A percentile compares a stretch with the other conserved stretches of the same genome.
Conservation (phyloP, 2,329 filamentous ascomycete species). For the Fusarium transvaalense region DNA sequence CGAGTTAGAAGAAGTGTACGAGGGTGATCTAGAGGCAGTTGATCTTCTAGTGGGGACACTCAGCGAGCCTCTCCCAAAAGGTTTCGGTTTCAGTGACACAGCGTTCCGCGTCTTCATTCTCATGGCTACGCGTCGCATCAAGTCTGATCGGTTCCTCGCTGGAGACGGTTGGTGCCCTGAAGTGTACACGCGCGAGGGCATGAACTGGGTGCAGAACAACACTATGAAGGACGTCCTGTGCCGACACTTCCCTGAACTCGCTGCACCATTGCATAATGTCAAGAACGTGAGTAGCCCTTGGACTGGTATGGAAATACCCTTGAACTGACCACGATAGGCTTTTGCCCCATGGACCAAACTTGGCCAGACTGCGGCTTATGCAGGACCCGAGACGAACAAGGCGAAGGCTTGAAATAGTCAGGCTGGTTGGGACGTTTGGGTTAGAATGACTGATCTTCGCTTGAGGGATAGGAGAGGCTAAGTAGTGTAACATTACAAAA, state of each 20-base stretch:
- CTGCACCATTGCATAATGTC: conserved; percentile 11
- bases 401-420: background rate
- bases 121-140: conserved; percentile 29
- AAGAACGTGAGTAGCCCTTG: conserved; percentile 1
- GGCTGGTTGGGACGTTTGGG: rapidly evolving
- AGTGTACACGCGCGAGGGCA: conserved; percentile 27
- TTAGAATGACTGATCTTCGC: too few relatives aligned
- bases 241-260: conserved; percentile 33
- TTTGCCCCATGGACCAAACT: conserved; percentile 33
- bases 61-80: conserved; percentile 14
- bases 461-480: too few relatives aligned
- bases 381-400: conserved; percentile 26
- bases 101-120: conserved; percentile 32
- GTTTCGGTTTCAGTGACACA: conserved; percentile 30
- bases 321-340: conserved; percentile 11
- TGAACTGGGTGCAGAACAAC: conserved; percentile 32
- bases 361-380: conserved; percentile 19
- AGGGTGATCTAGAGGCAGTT: conserved; percentile 7
- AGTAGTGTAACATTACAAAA: too few relatives aligned
- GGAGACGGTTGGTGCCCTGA: conserved; percentile 33
- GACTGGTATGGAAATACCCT: rapidly evolving
- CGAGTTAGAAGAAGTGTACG: conserved; percentile 18
- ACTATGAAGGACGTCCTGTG: conserved; percentile 33
- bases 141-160: conserved; percentile 30
- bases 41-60: conserved; percentile 28